Conservation (phyloP, 768 basidiomycete genomes). For the Gelatoporia subvermispora region DNA sequence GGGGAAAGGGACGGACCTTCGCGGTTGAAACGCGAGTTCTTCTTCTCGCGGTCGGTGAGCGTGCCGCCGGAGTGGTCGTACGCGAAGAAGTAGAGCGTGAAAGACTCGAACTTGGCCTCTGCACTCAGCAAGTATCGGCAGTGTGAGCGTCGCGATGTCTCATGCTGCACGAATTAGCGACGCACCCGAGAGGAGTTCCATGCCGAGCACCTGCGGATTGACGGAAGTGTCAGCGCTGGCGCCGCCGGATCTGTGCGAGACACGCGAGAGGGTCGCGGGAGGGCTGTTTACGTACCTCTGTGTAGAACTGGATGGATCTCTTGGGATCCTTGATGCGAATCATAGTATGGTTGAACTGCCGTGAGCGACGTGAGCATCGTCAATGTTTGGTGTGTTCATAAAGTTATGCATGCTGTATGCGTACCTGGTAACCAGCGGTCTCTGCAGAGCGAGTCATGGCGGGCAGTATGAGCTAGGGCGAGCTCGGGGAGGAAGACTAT, state of each 20-base stretch:
- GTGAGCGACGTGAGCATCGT: not conserved
- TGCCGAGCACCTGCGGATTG: conserved; percentile 53
- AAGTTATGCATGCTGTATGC: not conserved
- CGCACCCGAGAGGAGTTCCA: conserved; percentile 65
- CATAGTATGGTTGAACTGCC: conserved; percentile 82
- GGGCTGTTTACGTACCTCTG: conserved; percentile 45
- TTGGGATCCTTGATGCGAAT: conserved; percentile 84
- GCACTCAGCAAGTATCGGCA: not conserved
- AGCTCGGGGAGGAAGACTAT: too few species aligned
- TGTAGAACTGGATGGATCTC: conserved; percentile 76
- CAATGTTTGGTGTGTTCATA: not conserved
- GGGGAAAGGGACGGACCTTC: conserved; percentile 47
- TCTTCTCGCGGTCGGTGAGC: conserved; percentile 49
- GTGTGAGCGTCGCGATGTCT: too few species aligned
- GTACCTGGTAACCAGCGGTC: conserved; percentile 7
- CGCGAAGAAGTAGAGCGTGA: conserved; percentile 84
- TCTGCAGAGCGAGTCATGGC: not conserved
- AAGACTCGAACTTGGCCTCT: conserved; percentile 54
- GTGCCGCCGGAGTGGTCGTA: conserved; percentile 57
- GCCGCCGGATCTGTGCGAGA: too few species aligned
- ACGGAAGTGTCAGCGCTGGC: not conserved
- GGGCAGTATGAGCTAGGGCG: not conserved
- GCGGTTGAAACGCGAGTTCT: conserved; percentile 45
- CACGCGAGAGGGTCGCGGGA: not conserved
- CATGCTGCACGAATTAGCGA: conserved; percentile 6